Evolutionary conservation across 331 rosid species (phyloP), one percentile per base, ranked within the genome.

Genomic region (Prunus yedoensis): DNA sequence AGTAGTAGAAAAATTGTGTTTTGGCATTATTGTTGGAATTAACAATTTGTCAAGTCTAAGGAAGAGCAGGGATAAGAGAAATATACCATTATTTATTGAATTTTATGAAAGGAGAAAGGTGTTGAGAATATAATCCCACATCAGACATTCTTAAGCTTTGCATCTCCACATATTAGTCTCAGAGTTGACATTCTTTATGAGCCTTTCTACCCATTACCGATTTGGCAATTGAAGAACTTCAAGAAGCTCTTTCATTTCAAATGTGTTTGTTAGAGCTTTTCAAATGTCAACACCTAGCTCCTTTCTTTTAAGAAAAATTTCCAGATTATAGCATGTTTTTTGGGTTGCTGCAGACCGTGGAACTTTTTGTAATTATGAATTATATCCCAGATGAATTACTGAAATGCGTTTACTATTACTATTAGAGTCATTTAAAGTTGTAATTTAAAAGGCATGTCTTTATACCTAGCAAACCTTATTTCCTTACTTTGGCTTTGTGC

Each of bases 401-500:
- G 16, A 63, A 74, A 17, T 35, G 13, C 12, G 2, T 61, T 10
- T 47, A 23, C 32, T 1, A 68, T 43, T 27, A 59, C 21, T 2
- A 4, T 15, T 51, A 62, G 41, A 18, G 3, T 32, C 12, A 53
- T 51, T 2, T 9, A 38, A 18, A 35, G 38, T 43, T 25, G 5
- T 45, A 38, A 18, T 27, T 11, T 18, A 52, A 7, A 25, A 41
- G 17, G 4, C 32, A 11, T 45, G 15, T 25, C 20, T 47, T 52
- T 12, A 25, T 28, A 32, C 14, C 9, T 43, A 46, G 32, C 69
- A 63, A 58, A 14, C 46, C 64, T 56, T 68, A 52, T 61, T 78
- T 89, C 49, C 53, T 68, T 49, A 77, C 32, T 66, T 46, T 41
- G 71, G 68, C 49, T 60, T 78, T 32, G 16, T 45, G 32, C 60